Base-by-base conservation (phyloP, 1,284 basidiomycete species). In the Puccinia novopanici region DNA sequence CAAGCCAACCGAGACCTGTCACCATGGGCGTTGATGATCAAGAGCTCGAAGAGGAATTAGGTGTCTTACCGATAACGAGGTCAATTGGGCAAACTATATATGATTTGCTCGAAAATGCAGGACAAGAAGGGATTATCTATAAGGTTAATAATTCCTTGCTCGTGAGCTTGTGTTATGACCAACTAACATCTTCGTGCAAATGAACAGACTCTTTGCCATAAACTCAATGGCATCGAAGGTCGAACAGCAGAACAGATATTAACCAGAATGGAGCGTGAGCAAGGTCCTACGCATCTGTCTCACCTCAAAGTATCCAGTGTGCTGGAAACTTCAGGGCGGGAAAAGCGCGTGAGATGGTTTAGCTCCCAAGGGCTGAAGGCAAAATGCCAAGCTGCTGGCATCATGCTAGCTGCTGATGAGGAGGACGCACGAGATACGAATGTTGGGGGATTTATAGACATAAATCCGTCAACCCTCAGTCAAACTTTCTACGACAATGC, bases 231-330 rank as follows among this genome's bases (percentile, higher is more conserved):
- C 82, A 92, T 93, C 81, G 92, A 93, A 84, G 89, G 89, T 83
- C 90, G 93, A 40, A 93, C 91, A 2, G 87, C 93, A 72, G 93
- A 94, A 84, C 88, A 91, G 19, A 86, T 93, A n/a, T 87, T 94
- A 48, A 88, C 88, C 19, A 89, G 91, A 61, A 89, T 92, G 57
- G 90, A 90, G 82, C 90, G 89, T 83, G 87, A 85, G 81, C 87
- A 87, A 9, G 91, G 91, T 24, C 91, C 92, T 2, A 79, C 89
- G 17, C 91, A 93, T 84, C 88, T 93, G 5, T 87, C 87, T 67
- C 92, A 94, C 85, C 87, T 92, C 61, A 89, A 89, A 42, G 88
- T 92, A 73, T 88, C 89, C 22, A 89, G 89, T 68, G 84, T 92
- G 37, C 89, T 90, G 87, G 93, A 94, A 85, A 92, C 89, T 0